These are phyloP conservation scores for Glycine tomentella DNA, from an alignment of 306 rosid species.

Conservation along the genomic window DNA sequence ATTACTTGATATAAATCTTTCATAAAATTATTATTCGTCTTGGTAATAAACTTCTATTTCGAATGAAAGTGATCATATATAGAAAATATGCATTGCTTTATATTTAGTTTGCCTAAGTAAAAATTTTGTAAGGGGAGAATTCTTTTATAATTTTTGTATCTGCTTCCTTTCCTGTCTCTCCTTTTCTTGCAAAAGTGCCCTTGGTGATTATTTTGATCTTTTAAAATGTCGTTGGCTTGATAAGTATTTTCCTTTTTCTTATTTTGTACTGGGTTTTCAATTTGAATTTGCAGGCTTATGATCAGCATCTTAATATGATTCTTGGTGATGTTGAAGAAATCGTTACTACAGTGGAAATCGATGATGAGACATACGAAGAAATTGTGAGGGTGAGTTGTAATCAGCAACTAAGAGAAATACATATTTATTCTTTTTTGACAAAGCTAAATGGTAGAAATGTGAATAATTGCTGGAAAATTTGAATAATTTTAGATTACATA, in stretches of 20 bases:
- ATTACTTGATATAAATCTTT: background rate
- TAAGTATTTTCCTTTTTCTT: background rate
- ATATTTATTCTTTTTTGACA: background rate
- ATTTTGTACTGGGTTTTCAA: constrained; percentile 16
- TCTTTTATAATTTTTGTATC: background rate
- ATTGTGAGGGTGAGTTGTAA: constrained; percentile 86
- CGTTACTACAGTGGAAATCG: constrained; percentile 93
- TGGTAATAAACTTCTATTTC: background rate
- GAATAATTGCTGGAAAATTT: constrained; percentile 1
- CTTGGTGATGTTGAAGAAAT: constrained; percentile 99
- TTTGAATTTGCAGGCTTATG: constrained; percentile 85
- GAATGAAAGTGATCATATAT: background rate
- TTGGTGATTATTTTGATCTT: constrained; percentile 28
- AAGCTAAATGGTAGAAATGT: background rate
- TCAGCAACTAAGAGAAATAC: constrained; percentile 6
- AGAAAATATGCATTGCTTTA: constrained; percentile 4
- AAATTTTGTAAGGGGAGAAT: constrained; percentile 2
- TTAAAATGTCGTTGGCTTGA: background rate
- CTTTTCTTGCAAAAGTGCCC: background rate
- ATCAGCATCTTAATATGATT: constrained; percentile 99
- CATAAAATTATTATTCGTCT: background rate
- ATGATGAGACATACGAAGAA: constrained; percentile 99
- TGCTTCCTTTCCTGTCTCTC: background rate
- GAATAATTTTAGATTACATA: constrained; percentile 17
- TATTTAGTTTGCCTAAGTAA: constrained; percentile 7